These are phyloP conservation scores for Fraxinus velutina DNA, from an alignment of 305 asterid species.

Conservation along the genomic window DNA sequence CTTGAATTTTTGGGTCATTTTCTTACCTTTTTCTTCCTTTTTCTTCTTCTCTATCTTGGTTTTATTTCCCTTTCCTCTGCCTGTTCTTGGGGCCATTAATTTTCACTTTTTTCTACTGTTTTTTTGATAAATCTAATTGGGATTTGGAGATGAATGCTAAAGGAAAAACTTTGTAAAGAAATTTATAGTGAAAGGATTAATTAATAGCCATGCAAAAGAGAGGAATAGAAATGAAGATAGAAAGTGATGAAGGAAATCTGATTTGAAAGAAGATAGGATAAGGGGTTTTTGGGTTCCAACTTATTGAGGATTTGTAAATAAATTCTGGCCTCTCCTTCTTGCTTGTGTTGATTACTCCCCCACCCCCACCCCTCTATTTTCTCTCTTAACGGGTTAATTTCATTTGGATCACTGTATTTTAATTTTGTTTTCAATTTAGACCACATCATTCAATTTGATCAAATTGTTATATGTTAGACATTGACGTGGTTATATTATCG, in stretches of 20 bases:
- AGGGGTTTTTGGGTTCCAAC: slow-evolving; percentile 43
- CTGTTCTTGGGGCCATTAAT: slow-evolving; percentile 90
- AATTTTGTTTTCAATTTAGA: background rate
- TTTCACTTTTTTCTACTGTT: background rate
- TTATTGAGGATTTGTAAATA: slow-evolving; percentile 42
- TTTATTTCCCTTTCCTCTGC: slow-evolving; percentile 65
- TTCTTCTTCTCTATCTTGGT: slow-evolving; percentile 73
- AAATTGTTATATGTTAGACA: background rate
- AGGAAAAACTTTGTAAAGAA: background rate
- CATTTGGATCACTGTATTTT: background rate
- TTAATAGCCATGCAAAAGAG: slow-evolving; percentile 34
- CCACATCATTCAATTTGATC: background rate
- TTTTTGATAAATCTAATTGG: background rate
- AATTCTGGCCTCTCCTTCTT: slow-evolving; percentile 72
- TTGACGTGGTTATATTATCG: background rate
- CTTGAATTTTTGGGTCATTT: background rate
- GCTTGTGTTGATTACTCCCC: slow-evolving; percentile 34
- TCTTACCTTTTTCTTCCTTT: slow-evolving; percentile 84
- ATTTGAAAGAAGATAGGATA: slow-evolving; percentile 55
- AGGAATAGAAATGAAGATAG: slow-evolving; percentile 11
- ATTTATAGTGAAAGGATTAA: background rate
- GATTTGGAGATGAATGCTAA: background rate
- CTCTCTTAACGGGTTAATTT: background rate
- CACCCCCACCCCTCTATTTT: slow-evolving; percentile 1
- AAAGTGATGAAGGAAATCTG: slow-evolving; percentile 28